These are phyloP conservation scores for Colletotrichum lupini DNA, from an alignment of 2,329 filamentous ascomycete genomes.

Conservation along the genomic window DNA sequence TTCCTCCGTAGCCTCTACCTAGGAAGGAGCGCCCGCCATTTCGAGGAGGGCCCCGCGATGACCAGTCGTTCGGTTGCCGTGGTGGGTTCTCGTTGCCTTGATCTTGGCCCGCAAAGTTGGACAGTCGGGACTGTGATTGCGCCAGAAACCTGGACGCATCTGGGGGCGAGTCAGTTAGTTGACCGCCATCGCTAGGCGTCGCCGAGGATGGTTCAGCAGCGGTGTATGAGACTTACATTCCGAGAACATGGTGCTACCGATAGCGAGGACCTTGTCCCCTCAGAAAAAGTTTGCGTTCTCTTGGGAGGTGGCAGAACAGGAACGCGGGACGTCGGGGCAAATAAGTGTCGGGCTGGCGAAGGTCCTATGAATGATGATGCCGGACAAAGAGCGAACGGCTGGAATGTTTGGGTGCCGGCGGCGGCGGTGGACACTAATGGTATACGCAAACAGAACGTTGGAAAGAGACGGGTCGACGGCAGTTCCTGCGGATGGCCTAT, in stretches of 20 bases:
- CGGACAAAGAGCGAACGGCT: slow-evolving; percentile 26
- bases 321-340: slow-evolving; percentile 22
- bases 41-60: slow-evolving; percentile 44
- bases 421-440: slow-evolving; percentile 17
- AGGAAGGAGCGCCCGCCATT: slow-evolving; percentile 55
- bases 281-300: slow-evolving; percentile 15
- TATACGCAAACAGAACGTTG: slow-evolving; percentile 30
- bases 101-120: slow-evolving; percentile 71
- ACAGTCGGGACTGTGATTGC: slow-evolving; percentile 93
- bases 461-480: neutral
- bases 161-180: slow-evolving; percentile 51
- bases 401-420: slow-evolving; percentile 31
- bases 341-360: slow-evolving; percentile 15
- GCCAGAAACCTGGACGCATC: slow-evolving; percentile 97
- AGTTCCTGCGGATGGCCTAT: neutral
- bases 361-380: slow-evolving; percentile 24
- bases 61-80: slow-evolving; percentile 50
- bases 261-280: slow-evolving; percentile 36
- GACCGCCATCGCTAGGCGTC: slow-evolving; percentile 2
- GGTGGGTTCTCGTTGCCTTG: slow-evolving; percentile 53
- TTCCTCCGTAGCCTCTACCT: slow-evolving; percentile 64
- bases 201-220: slow-evolving; percentile 35
- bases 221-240: slow-evolving; percentile 76
- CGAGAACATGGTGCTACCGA: slow-evolving; percentile 62
- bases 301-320: slow-evolving; percentile 6